Evolutionary conservation across 2,329 filamentous ascomycete genomes (phyloP).

Genomic region (Fusarium verrucosum): DNA sequence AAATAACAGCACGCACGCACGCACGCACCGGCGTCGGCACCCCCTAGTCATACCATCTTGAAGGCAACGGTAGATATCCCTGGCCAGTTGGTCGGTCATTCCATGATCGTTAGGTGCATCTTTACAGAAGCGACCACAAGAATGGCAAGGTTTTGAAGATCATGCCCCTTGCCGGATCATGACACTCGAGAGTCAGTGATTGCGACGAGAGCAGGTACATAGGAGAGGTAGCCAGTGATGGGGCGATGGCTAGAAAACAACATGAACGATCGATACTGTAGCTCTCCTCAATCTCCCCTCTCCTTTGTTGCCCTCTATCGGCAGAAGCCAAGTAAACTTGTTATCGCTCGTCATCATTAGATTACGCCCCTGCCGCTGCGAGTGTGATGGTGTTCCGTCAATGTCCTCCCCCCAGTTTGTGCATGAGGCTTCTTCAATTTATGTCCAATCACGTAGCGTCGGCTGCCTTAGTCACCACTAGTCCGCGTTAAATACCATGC

Average conservation of each 20-base stretch:
- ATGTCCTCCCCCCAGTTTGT: slow-evolving; percentile 39
- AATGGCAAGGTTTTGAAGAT: slow-evolving; percentile 42
- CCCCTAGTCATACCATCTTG: slow-evolving; percentile 31
- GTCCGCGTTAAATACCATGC: slow-evolving; percentile 33
- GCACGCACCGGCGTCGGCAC: slow-evolving; percentile 14
- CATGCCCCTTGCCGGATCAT: slow-evolving; percentile 37
- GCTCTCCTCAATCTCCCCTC: neutral
- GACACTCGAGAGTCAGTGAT: slow-evolving; percentile 16
- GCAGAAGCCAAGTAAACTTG: neutral
- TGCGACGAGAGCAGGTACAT: neutral
- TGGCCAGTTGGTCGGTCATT: slow-evolving; percentile 12
- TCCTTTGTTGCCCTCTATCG: neutral
- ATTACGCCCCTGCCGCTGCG: slow-evolving; percentile 37
- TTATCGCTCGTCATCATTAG: slow-evolving; percentile 18
- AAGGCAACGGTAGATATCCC: slow-evolving; percentile 38
- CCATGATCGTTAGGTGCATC: slow-evolving; percentile 17
- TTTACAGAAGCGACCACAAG: slow-evolving; percentile 18
- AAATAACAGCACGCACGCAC: slow-evolving; percentile 36
- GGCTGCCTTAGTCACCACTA: slow-evolving; percentile 35
- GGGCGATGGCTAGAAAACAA: neutral
- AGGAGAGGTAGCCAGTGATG: slow-evolving; percentile 18
- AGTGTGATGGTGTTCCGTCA: slow-evolving; percentile 41
- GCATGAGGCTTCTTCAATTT: slow-evolving; percentile 40
- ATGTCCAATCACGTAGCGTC: slow-evolving; percentile 30
- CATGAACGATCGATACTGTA: neutral